Percentiles rank a stretch among this genome's conserved stretches.
Conservation (phyloP, 2,329 filamentous ascomycete genomes). For the Ophiocordyceps camponoti-rufipedis region DNA sequence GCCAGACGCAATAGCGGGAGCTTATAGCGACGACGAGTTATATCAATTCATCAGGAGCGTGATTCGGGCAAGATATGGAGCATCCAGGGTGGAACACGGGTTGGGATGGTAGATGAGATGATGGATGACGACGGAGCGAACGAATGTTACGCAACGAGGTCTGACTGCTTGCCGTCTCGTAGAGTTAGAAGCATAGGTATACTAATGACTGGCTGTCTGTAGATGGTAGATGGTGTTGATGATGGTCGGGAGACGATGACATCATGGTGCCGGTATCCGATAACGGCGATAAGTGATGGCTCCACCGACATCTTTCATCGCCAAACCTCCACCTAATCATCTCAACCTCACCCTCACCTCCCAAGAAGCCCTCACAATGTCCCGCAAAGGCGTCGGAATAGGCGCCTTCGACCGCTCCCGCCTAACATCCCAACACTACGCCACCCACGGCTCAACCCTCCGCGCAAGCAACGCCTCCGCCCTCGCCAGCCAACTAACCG, state of each 20-base stretch:
- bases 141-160: no score
- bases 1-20: slow-evolving; percentile 47
- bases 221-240: not conserved
- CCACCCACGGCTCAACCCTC: slow-evolving; percentile 74
- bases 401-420: slow-evolving; percentile 76
- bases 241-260: not conserved
- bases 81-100: not conserved
- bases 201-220: not conserved
- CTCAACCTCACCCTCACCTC: not conserved
- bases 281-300: not conserved
- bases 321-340: not conserved
- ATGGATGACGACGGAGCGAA: not conserved
- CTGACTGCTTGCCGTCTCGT: no score
- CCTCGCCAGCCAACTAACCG: slow-evolving; percentile 79
- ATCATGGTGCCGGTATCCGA: not conserved
- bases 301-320: not conserved
- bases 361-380: slow-evolving; percentile 23
- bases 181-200: not conserved
- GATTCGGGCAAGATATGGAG: not conserved
- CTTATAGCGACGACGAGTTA: not conserved
- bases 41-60: not conserved
- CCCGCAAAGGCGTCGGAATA: slow-evolving; percentile 72
- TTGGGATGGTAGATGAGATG: not conserved
- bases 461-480: slow-evolving; percentile 69
- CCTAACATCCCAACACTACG: slow-evolving; percentile 76